phyloP scores from a whole-genome alignment of 2,329 filamentous ascomycete species.

The Lecanosticta acicola region DNA sequence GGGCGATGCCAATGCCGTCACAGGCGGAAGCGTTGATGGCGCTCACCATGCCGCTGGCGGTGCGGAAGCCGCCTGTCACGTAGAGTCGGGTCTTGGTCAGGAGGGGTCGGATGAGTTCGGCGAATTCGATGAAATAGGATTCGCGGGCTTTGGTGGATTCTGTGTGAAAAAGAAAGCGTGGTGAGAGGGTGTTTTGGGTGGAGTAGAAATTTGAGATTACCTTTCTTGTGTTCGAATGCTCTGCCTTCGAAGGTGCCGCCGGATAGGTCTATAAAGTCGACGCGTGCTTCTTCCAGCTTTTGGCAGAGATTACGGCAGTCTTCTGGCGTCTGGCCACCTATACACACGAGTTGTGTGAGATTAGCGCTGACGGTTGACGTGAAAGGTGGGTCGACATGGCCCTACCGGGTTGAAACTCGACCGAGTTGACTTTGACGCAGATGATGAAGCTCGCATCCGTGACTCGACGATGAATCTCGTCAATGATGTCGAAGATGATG shows the following conservation, averaged over 20 bases:
- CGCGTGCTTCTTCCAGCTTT: slow-evolving; percentile 18
- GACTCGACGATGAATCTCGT: slow-evolving; percentile 26
- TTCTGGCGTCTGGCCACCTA: slow-evolving; percentile 24
- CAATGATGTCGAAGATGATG: slow-evolving; percentile 38
- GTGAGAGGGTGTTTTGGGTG: too few species aligned
- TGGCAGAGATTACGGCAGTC: slow-evolving; percentile 26
- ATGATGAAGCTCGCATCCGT: slow-evolving; percentile 26
- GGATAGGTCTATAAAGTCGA: slow-evolving; percentile 27
- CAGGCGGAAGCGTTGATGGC: slow-evolving; percentile 22
- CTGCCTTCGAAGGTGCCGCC: slow-evolving; percentile 27
- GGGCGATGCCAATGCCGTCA: slow-evolving; percentile 28
- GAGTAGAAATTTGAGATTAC: too few species aligned
- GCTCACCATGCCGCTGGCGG: slow-evolving; percentile 25
- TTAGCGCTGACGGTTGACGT: too few species aligned
- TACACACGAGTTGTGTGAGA: too few species aligned
- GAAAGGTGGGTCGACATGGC: too few species aligned
- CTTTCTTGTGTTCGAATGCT: slow-evolving; percentile 30
- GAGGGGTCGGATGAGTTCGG: slow-evolving; percentile 26
- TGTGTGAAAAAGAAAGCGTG: too few species aligned
- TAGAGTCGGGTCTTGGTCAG: slow-evolving; percentile 30
- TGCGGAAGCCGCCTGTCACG: slow-evolving; percentile 31
- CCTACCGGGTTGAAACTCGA: slow-evolving; percentile 29
- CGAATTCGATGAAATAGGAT: slow-evolving; percentile 30
- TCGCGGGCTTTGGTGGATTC: slow-evolving; percentile 24
- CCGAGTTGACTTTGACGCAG: slow-evolving; percentile 29